These are phyloP conservation scores for Grosmannia huntii DNA, from an alignment of 2,329 filamentous ascomycete species.

Conservation along the genomic window DNA sequence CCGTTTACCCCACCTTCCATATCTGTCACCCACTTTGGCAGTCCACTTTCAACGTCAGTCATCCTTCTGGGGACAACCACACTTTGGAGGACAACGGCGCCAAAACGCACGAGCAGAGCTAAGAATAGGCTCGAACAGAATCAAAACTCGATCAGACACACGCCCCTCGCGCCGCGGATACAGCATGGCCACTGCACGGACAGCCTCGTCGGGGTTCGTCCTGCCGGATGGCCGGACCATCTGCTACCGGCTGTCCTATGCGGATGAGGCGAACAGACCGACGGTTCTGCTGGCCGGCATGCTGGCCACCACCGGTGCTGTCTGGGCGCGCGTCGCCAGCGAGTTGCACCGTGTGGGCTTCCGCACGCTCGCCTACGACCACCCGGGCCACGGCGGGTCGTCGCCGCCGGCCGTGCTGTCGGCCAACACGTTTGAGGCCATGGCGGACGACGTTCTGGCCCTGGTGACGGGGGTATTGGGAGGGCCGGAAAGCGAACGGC, in stretches of 20 bases:
- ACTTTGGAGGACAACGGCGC: not conserved
- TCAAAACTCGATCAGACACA: no score
- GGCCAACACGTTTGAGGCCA: conserved; percentile 24
- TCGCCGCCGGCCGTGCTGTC: conserved; percentile 19
- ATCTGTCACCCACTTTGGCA: not conserved
- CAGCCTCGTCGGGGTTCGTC: not conserved
- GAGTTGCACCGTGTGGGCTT: conserved; percentile 22
- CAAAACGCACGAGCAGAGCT: not conserved
- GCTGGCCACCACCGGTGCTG: conserved; percentile 21
- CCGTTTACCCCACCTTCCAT: not conserved
- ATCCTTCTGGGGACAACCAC: not conserved
- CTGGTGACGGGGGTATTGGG: conserved; percentile 18
- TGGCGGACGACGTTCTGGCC: conserved; percentile 23
- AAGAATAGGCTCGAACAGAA: not conserved
- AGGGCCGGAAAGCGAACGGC: not conserved
- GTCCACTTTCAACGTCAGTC: not conserved
- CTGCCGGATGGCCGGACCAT: conserved; percentile 6
- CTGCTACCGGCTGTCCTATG: conserved; percentile 3
- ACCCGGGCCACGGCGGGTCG: conserved; percentile 29
- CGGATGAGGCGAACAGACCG: conserved; percentile 10
- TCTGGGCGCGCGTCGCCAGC: conserved; percentile 27
- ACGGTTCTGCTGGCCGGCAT: conserved; percentile 28
- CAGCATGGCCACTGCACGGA: not conserved
- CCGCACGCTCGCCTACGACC: conserved; percentile 27
- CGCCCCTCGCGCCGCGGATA: not conserved